Base-by-base conservation (phyloP, 2,329 filamentous ascomycete genomes). In the Cladobotryum mycophilum region DNA sequence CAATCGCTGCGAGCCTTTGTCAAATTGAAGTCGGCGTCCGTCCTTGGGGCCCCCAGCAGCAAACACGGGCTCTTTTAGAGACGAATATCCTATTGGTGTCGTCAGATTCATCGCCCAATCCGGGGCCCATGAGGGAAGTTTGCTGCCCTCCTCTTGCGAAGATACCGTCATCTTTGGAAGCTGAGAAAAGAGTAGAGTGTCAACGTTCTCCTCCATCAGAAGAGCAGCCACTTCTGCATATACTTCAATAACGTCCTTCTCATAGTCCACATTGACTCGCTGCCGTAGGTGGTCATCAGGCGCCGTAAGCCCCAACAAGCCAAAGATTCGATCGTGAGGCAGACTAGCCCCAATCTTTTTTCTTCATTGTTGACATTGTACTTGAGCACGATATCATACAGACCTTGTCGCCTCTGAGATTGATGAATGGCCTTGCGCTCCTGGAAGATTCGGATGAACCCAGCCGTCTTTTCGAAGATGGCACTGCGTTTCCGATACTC, bases 81-180 rank as follows among this genome's bases (percentile, higher is more conserved):
- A 48, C 3, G 49, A n/a, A 41, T 67, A 67, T 1, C 59, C 56
- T 5, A 56, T 43, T 1, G 66, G 64, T 6, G 60, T 49, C 3
- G 22, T 38, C 14, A 68, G 53, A n/a, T 56, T 25, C 61, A 61
- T 62, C 1, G 61, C 58, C 65, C 65, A 68, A 51, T 69, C 65
- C 6, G 65, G 64, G 3, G 62, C 64, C 66, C 66, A 69, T 2
- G 64, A 66, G 2, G 66, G 66, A 15, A 67, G 41, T 11, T 40
- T n/a, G 5, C 17, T n/a, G 3, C 5, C 22, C 4, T n/a, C 36
- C n/a, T n/a, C 4, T 14, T 7, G 15, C n/a, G 17, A n/a, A 1
- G 8, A 20, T 3, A 47, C 52, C 1, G 38, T 12, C 1, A 56
- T 51, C 18, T 36, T 40, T 17, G 61, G 60, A 5, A 56, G 55